Evolutionary conservation across 805 yeast genomes (phyloP), one percentile per base, ranked within the genome.

Genomic region (Nakazawaea molendinolei): DNA sequence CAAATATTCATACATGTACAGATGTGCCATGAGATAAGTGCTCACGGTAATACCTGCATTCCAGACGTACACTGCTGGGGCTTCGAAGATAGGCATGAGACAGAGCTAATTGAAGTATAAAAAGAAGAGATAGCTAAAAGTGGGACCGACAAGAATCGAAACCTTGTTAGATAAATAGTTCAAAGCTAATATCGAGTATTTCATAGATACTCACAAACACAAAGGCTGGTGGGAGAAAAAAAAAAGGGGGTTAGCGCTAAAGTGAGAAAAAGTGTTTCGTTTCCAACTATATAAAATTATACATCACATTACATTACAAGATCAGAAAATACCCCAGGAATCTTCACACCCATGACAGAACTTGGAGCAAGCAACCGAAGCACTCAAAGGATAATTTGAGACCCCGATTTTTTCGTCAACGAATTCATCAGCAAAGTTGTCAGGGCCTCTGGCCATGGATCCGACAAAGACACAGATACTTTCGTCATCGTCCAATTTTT

Each of bases 321-420:
- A 24, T 38, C 50, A 70, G 53, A 64, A 59, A 51, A 92, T 89
- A 31, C 77, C 79, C 97, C 98, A 92, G 19, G 95, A 95, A 61
- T 92, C 98, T 65, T 92, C 98, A 54, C 95, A 86, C 33, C 98
- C 98, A 55, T 92, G 97, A 60, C 97, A 90, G 67, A 92, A 87
- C 62, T 92, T 92, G 45, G 95, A 84, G 61, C 97, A 92, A 5
- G 98, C 97, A 39, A 92, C 97, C 9, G 97, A 87, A 3, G 98
- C 98, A 37, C 95, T 84, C 44, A 92, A 71, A 35, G 98, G 95
- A 59, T 89, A 92, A 52, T 90, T 87, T 23, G 97, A 86, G 39
- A 92, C 79, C 49, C 97, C 97, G 41, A 92, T 82, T 55, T 90
- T 92, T 60, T 92, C 97, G 58, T 92, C 97, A 29, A 90, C 95